Evolutionary conservation across 1,284 basidiomycete genomes (phyloP).

Genomic region (Apiotrichum domesticum): DNA sequence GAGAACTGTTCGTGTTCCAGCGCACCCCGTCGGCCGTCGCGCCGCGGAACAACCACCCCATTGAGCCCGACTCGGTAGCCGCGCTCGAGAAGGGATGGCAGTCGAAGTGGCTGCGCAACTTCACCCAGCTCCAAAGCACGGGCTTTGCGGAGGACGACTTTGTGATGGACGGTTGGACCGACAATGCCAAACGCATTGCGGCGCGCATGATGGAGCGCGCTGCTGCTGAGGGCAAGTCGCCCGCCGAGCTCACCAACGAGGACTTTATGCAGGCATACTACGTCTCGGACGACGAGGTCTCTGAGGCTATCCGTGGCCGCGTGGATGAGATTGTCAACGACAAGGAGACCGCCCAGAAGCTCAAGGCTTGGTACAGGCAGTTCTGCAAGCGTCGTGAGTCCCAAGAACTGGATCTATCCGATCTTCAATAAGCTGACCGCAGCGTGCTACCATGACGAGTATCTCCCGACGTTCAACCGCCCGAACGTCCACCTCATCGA

Average conservation of each 20-base stretch:
- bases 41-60: conserved; percentile 11
- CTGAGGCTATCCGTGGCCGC: conserved; percentile 3
- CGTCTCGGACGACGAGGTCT: conserved; percentile 8
- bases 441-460: conserved; percentile 15
- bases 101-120: conserved; percentile 11
- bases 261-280: conserved; percentile 8
- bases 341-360: conserved; percentile 1
- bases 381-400: too few species aligned
- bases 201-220: conserved; percentile 4
- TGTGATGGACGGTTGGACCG: conserved; percentile 14
- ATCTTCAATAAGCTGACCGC: too few species aligned
- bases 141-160: conserved; percentile 5
- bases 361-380: conserved; percentile 19
- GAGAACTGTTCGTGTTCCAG: conserved; percentile 16
- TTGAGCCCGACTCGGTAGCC: conserved; percentile 15
- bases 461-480: conserved; percentile 12
- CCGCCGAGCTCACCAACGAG: not conserved
- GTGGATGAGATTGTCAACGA: conserved; percentile 11
- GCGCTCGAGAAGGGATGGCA: conserved; percentile 12
- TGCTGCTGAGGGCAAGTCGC: not conserved
- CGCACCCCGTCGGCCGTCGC: conserved; percentile 12
- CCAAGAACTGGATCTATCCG: too few species aligned
- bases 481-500: conserved; percentile 13
- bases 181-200: conserved; percentile 6
- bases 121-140: conserved; percentile 4